Percentiles rank a stretch among this genome's conserved stretches.
phyloP scores from a whole-genome alignment of 257 asterid species.

The Nicotiana tomentosiformis region DNA sequence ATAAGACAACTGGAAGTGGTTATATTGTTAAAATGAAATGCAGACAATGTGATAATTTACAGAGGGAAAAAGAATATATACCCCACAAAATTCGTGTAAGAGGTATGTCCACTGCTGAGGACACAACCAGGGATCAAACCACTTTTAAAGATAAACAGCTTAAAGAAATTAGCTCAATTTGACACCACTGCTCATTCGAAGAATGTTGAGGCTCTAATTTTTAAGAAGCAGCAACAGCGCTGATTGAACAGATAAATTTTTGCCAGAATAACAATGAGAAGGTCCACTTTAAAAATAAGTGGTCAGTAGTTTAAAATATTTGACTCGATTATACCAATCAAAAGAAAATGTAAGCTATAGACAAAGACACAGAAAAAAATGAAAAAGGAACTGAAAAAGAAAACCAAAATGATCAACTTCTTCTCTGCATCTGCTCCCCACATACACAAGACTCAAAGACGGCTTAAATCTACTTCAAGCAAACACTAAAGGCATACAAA shows the following conservation, averaged over 20 bases:
- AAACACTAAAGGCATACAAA: neutral
- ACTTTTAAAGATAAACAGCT: neutral
- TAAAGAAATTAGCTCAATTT: neutral
- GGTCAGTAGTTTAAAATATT: neutral
- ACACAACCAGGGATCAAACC: neutral
- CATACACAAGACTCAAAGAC: neutral
- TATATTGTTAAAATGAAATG: neutral
- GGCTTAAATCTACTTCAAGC: neutral
- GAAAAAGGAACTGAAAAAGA: neutral
- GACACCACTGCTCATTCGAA: neutral
- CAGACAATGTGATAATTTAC: neutral
- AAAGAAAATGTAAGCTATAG: neutral
- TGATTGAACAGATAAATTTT: neutral
- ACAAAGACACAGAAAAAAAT: neutral
- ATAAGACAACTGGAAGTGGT: neutral
- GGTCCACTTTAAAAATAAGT: neutral
- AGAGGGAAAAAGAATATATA: neutral
- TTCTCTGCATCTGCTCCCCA: neutral
- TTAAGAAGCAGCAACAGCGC: neutral
- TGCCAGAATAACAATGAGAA: neutral
- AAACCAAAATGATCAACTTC: neutral
- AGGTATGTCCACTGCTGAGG: neutral
- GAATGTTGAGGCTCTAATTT: neutral
- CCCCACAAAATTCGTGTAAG: neutral
- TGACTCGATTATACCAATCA: neutral